Evolutionary conservation across 352 stramenopile species (phyloP).

Genomic region (Pilasporangium apinafurcum): DNA sequence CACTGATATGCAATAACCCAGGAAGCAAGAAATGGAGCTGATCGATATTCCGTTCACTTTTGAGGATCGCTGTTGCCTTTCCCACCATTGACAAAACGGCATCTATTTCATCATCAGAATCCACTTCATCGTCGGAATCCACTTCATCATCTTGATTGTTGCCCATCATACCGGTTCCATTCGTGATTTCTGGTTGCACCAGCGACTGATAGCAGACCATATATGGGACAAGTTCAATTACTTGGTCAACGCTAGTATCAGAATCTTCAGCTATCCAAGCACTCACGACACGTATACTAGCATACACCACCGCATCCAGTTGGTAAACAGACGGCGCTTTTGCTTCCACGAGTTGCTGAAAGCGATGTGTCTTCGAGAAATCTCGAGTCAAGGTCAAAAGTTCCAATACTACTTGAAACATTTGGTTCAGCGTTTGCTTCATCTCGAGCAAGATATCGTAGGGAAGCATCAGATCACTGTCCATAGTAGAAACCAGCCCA

Average conservation of each 20-base stretch:
- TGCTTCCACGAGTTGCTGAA: conserved; percentile 30
- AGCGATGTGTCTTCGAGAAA: conserved; percentile 71
- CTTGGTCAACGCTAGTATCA: conserved; percentile 57
- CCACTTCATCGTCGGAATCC: conserved; percentile 65
- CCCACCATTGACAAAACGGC: conserved; percentile 34
- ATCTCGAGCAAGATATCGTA: conserved; percentile 69
- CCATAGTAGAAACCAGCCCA: conserved; percentile 44
- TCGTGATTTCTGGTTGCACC: background rate
- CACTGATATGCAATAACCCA: conserved; percentile 75
- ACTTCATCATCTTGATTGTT: conserved; percentile 14
- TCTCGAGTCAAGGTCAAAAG: conserved; percentile 59
- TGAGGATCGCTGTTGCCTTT: conserved; percentile 20
- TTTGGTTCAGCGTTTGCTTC: conserved; percentile 61
- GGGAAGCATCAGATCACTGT: conserved; percentile 39
- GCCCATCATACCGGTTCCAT: background rate
- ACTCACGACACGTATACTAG: conserved; percentile 66
- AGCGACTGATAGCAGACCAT: conserved; percentile 59
- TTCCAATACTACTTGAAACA: conserved; percentile 67
- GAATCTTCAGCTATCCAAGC: conserved; percentile 83
- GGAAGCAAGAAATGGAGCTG: conserved; percentile 78
- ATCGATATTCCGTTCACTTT: conserved; percentile 38
- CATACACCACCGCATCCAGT: conserved; percentile 69
- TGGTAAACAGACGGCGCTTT: conserved; percentile 31
- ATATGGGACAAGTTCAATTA: conserved; percentile 71
- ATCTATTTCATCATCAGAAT: conserved; percentile 70